A percentile compares a stretch with the other conserved stretches of the same genome.
Evolutionary conservation across 1,139 yeast species (phyloP).

Genomic region (Protomyces macrosporus): DNA sequence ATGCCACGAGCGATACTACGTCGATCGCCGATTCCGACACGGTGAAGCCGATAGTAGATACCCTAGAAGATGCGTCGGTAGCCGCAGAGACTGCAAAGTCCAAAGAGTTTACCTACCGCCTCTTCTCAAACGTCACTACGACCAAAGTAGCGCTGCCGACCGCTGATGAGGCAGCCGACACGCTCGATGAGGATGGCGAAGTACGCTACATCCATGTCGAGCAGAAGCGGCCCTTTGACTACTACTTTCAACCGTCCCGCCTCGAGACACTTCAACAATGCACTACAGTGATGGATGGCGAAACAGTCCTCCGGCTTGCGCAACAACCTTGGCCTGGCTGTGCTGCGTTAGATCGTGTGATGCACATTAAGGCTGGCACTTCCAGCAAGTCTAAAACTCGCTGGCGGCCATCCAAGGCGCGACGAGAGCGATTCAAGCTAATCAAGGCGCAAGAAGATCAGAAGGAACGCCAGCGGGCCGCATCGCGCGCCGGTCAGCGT

Average conservation of each 20-base stretch:
- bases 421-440: constrained; percentile 7
- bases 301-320: not conserved
- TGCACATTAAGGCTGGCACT: not conserved
- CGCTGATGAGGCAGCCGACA: not conserved
- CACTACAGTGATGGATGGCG: constrained; percentile 1
- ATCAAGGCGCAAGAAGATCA: constrained; percentile 1
- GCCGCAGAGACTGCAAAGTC: constrained; percentile 31
- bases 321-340: not conserved
- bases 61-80: not conserved
- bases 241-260: not conserved
- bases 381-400: not conserved
- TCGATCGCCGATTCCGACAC: not conserved
- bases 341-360: not conserved
- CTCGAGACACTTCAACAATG: not conserved
- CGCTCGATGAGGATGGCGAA: not conserved
- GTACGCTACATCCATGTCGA: constrained; percentile 4
- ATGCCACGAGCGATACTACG: not conserved
- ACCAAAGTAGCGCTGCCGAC: not conserved
- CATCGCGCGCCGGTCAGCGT: not conserved
- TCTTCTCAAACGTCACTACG: not conserved
- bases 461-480: not conserved
- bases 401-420: constrained; percentile 15
- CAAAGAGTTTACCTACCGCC: constrained; percentile 2
- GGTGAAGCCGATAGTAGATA: not conserved
- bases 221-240: not conserved